phyloP scores from a whole-genome alignment of 495 filamentous ascomycete genomes.

The Tetracladium setigerum region DNA sequence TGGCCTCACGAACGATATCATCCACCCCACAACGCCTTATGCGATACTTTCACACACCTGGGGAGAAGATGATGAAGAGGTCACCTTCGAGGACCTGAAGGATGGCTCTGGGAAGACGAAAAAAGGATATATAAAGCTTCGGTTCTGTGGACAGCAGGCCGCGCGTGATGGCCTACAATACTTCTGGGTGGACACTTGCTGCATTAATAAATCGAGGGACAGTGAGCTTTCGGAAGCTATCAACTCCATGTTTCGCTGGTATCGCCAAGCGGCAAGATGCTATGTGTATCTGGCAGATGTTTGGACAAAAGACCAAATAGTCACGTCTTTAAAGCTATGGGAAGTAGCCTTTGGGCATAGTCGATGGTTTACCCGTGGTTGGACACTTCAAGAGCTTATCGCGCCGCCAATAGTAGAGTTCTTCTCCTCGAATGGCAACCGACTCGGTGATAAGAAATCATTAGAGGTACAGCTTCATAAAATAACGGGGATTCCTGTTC shows the following conservation, averaged over 20 bases:
- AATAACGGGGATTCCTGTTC: constrained; percentile 14
- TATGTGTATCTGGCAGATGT: constrained; percentile 26
- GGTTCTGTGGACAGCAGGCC: constrained; percentile 24
- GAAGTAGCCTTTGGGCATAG: constrained; percentile 9
- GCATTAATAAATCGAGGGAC: too few relatives aligned
- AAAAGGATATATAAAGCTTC: constrained; percentile 22
- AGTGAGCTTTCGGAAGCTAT: too few relatives aligned
- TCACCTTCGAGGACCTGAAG: constrained; percentile 16
- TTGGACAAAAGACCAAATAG: constrained; percentile 6
- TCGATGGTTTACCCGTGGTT: too few relatives aligned
- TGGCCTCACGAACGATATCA: constrained; percentile 11
- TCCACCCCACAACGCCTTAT: constrained; percentile 9
- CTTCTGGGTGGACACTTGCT: too few relatives aligned
- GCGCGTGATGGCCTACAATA: constrained; percentile 12
- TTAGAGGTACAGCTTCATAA: constrained; percentile 23
- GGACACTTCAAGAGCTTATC: too few relatives aligned
- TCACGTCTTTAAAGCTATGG: constrained; percentile 5
- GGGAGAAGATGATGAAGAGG: constrained; percentile 21
- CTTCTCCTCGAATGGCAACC: constrained; percentile 11
- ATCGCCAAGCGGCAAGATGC: constrained; percentile 18
- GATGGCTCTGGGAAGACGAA: constrained; percentile 16
- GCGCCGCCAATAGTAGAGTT: constrained; percentile 3
- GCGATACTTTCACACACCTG: constrained; percentile 20
- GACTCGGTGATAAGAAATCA: constrained; percentile 11
- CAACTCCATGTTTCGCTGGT: too few relatives aligned